Base-by-base conservation (phyloP, 2,329 filamentous ascomycete genomes). In the Stagonosporopsis tanaceti region DNA sequence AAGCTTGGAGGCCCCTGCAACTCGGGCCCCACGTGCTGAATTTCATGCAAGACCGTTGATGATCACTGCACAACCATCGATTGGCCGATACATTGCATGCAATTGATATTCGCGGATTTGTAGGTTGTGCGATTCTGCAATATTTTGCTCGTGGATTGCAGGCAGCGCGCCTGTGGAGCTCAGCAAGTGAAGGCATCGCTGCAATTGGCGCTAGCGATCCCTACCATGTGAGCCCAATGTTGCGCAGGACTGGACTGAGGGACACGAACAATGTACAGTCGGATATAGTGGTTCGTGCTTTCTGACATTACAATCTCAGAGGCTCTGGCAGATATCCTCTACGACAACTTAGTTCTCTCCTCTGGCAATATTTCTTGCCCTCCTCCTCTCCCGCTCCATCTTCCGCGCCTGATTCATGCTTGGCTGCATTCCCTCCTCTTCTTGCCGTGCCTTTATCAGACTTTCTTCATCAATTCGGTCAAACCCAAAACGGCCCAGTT, bases 401-500 rank as follows among this genome's bases (percentile, higher is more conserved):
- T 88, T 92, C 67, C 83, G 83, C 7, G 89, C 89, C 77, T 91
- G 89, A 65, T 82, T 89, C 67, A 91, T 71, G 73, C 89, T 92
- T 52, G 86, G 69, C 15, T 74, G 73, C 24, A 82, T 78, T 17
- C 58, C 71, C 58, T 77, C 74, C 35, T 84, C 82, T 17, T 79
- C 78, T 24, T 79, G 69, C 58, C 77, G 77, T 56, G 79, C 78
- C 68, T 79, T 80, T 59, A 86, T 84, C 47, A 92, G 74, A 11
- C 83, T 81, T 50, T 85, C 84, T 37, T 85, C 83, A 20, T 81
- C 83, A 12, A 98, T 80, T 53, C 92, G 85, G 71, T 99, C 95
- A 30, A 99, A 81, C 20, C 92, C 78, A 70, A 96, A 95, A 38
- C 79, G 82, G 0, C 93, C 94, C 53, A 98, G 71, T 28, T 85